Evolutionary conservation across 2,329 filamentous ascomycete species (phyloP), one percentile per base, ranked within the genome.

Genomic region (Beauveria bassiana): DNA sequence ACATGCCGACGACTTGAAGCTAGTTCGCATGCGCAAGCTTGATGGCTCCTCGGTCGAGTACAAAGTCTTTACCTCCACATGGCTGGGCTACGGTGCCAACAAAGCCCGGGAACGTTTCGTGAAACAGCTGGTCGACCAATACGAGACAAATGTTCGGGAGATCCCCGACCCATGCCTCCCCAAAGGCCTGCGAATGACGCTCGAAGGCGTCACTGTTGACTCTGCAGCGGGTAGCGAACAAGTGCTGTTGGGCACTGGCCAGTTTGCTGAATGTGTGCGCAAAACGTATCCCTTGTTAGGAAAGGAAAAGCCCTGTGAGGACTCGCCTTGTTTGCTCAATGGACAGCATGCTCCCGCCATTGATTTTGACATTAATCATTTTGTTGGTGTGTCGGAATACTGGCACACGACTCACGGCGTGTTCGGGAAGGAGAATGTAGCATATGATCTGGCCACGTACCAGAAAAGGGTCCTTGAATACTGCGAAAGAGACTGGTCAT

Each of bases 391-490:
- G 3, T 98, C 93, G 1, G 95, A 99, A 71, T 99, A 96, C 75
- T 99, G 95, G 93, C 95, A 99, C 73, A 96, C 93, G 0, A 99
- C 95, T 0, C 95, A 99, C 68, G 92, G 95, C 60, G 88, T 98
- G 2, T 98, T 99, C 68, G 86, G 86, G 4, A 86, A 90, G 65
- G 82, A 84, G 64, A 88, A 90, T 66, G 90, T 92, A 67, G 86
- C 90, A 0, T 99, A 98, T 72, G 92, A 98, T 69, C 90, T 96
- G 67, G 84, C 87, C 64, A 92, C 89, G 0, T 99, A 98, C 68
- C 93, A 98, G 70, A 81, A 88, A 65, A 86, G 88, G 42, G 95
- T 98, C 5, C 82, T 87, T 64, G 84, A 90, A 7, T 98, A 96
- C 69, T 99, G 95, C 73, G 87, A 84, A 50, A 86, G 88, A 67